Conservation (phyloP, 768 basidiomycete species). For the Multifurca ochricompacta region DNA sequence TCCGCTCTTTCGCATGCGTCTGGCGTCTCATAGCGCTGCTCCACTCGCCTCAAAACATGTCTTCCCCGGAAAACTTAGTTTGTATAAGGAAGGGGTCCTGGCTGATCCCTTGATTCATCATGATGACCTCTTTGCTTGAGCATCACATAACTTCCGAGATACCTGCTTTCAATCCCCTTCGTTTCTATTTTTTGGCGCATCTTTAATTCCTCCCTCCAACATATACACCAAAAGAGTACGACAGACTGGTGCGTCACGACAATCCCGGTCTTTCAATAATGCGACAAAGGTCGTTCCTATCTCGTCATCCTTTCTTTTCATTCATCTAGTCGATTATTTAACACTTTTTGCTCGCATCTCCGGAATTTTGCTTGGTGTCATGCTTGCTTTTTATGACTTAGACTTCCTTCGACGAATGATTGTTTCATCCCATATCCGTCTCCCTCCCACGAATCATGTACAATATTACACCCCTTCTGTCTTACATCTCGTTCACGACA, state of each 20-base stretch:
- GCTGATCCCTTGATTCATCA: conserved; percentile 13
- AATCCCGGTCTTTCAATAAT: conserved; percentile 1
- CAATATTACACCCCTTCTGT: conserved; percentile 1
- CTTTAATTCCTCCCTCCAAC: not conserved
- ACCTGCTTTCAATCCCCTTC: conserved; percentile 11
- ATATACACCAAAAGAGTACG: not conserved
- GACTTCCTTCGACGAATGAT: not conserved
- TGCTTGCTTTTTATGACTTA: conserved; percentile 11
- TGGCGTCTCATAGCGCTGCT: conserved; percentile 1
- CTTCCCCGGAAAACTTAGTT: not conserved
- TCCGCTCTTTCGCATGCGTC: conserved; percentile 10
- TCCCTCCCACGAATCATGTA: conserved; percentile 17
- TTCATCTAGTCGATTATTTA: conserved; percentile 10
- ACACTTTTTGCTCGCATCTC: conserved; percentile 12
- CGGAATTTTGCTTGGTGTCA: conserved; percentile 12
- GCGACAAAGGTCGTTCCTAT: conserved; percentile 7
- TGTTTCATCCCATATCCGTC: conserved; percentile 9
- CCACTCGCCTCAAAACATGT: conserved; percentile 1
- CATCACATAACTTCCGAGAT: not conserved
- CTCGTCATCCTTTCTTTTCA: not conserved
- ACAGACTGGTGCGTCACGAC: not conserved
- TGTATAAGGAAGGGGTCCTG: not conserved
- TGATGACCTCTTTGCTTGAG: conserved; percentile 21
- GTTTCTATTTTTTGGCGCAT: not conserved
- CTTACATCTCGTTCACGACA: conserved; percentile 14